Evolutionary conservation across 2,329 filamentous ascomycete genomes (phyloP), one percentile per base, ranked within the genome.

Genomic region (Colletotrichum aenigma): DNA sequence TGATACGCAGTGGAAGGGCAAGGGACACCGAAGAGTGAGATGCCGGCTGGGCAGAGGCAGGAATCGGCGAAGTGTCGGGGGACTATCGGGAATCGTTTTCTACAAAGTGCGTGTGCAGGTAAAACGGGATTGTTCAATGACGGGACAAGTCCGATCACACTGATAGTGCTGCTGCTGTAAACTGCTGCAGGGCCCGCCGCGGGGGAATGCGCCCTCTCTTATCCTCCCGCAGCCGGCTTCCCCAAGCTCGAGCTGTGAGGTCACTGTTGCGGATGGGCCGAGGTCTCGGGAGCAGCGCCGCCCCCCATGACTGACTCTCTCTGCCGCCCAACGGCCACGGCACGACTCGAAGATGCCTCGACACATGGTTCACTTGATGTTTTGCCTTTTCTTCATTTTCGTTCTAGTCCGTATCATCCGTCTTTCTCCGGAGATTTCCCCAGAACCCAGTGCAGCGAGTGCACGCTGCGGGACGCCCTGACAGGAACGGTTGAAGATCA

Each of bases 261-360:
- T 74, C 70, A 76, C 64, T 21, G 69, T 28, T 38, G 68, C 26
- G 26, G 21, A 70, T 73, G 70, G 70, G 52, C 74, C 74, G 74
- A 76, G 74, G 74, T 74, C 48, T 60, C 56, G 65, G 56, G 64
- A 32, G 21, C 15, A 58, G 12, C 30, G 30, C 30, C 69, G 30
- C 26, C 26, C 58, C 68, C 68, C 67, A 74, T 74, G 74, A 76
- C 73, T 75, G 73, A 75, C 74, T 76, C 74, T 69, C 16, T 76
- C 74, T 69, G 12, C 72, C 55, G 38, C 62, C 70, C 38, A 52
- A 36, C n/a, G 24, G 24, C 64, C 38, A 56, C 30, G 67, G 32
- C 15, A 43, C 38, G 36, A 48, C 28, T 60, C 32, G 7, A 34
- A 30, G 43, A n/a, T 66, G 69, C 66, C 55, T 68, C 70, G 56